Evolutionary conservation across 2,329 filamentous ascomycete species (phyloP), one percentile per base, ranked within the genome.

Genomic region (Nothophaeocryptopus gaeumannii): DNA sequence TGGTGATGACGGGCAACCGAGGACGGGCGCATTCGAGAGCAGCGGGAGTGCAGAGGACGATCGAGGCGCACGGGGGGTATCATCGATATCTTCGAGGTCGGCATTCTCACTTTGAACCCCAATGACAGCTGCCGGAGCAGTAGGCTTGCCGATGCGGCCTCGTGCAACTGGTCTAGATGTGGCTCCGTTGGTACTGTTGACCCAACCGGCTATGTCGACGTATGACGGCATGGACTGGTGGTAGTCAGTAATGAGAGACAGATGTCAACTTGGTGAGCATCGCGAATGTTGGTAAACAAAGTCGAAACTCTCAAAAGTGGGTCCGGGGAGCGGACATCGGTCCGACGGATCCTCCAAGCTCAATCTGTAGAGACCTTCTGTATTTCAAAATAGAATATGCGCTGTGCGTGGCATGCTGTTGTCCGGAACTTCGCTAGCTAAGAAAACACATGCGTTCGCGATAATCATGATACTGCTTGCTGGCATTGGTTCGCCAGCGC

Each of bases 401-500:
- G 13, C 35, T 38, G 13, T 38, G 13, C 13, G 13, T 38, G 13
- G 35, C 13, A 38, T 38, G 7, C 35, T 38, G 13, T 38, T 38
- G 13, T 38, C 35, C 35, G 35, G 35, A 14, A 38, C n/a, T n/a
- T n/a, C n/a, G n/a, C n/a, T n/a, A 39, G 58, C 47, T n/a, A n/a
- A n/a, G n/a, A n/a, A 7, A 58, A 50, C 9, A 38, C 14, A 12
- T 12, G 33, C 3, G 39, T 47, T 20, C 31, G n/a, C n/a, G n/a
- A n/a, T n/a, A n/a, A n/a, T n/a, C n/a, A n/a, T n/a, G n/a, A n/a
- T n/a, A n/a, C n/a, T n/a, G n/a, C n/a, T n/a, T n/a, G n/a, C n/a
- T n/a, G n/a, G n/a, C n/a, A n/a, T n/a, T n/a, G n/a, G n/a, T n/a
- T n/a, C n/a, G n/a, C n/a, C n/a, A n/a, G n/a, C n/a, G n/a, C n/a